Percentiles rank a stretch among this genome's conserved stretches.
phyloP scores from a whole-genome alignment of 495 filamentous ascomycete genomes.

The Tuber microsphaerosporum region DNA sequence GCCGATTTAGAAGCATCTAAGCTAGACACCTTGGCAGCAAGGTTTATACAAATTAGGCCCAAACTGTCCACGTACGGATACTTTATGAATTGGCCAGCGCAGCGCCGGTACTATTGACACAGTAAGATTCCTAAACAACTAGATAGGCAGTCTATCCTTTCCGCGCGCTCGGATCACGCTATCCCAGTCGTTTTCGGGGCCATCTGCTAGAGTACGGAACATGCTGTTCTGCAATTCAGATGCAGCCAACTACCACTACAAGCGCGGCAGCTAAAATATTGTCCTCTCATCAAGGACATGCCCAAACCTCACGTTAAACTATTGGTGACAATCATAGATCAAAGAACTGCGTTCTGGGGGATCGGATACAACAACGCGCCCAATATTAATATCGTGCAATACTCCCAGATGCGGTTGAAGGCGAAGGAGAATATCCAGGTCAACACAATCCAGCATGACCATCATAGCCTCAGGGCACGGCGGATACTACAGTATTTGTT shows the following conservation, averaged over 20 bases:
- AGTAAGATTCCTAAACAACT: neutral
- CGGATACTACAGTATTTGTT: neutral
- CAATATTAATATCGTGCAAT: neutral
- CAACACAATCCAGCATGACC: neutral
- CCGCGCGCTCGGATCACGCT: neutral
- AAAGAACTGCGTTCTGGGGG: neutral
- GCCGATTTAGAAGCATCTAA: too few relatives aligned
- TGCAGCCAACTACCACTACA: neutral
- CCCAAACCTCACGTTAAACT: neutral
- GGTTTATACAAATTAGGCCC: too few relatives aligned
- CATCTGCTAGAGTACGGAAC: too few relatives aligned
- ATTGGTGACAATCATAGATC: neutral
- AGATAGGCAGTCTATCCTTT: neutral
- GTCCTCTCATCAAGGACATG: neutral
- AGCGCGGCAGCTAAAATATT: neutral
- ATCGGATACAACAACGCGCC: neutral
- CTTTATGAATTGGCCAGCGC: too few relatives aligned
- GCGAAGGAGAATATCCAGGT: neutral
- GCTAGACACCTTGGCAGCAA: too few relatives aligned
- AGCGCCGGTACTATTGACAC: neutral
- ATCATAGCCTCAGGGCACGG: neutral
- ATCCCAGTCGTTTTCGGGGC: neutral
- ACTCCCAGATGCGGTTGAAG: neutral
- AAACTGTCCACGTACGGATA: too few relatives aligned
- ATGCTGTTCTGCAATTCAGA: too few relatives aligned